These are phyloP conservation scores for Pyracantha coccinea DNA, from an alignment of 331 rosid genomes.

Conservation along the genomic window DNA sequence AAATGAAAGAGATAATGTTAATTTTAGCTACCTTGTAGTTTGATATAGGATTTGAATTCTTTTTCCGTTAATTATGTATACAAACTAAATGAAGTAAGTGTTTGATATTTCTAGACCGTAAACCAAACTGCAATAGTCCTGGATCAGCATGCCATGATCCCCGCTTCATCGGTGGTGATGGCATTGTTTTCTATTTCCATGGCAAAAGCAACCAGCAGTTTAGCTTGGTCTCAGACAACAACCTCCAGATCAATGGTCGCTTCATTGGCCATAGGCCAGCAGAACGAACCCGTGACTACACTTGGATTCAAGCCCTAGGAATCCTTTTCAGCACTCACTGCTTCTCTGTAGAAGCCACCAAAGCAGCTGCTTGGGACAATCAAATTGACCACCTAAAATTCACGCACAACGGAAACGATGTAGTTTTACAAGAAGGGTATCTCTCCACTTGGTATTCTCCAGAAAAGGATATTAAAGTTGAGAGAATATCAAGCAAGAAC, in stretches of 20 bases:
- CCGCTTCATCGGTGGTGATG: conserved; percentile 61
- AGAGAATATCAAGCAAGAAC: conserved; percentile 52
- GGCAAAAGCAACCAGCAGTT: conserved; percentile 52
- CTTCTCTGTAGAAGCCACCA: conserved; percentile 41
- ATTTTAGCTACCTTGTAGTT: background rate
- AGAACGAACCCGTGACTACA: conserved; percentile 45
- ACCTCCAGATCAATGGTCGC: conserved; percentile 55
- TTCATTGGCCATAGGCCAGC: conserved; percentile 55
- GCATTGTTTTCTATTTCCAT: conserved; percentile 66
- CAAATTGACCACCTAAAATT: conserved; percentile 45
- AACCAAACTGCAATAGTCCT: conserved; percentile 54
- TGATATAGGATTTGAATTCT: background rate
- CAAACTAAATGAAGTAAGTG: background rate
- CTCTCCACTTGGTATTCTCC: conserved; percentile 37
- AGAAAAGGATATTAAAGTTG: conserved; percentile 23
- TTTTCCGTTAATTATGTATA: too few species aligned
- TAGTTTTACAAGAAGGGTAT: conserved; percentile 32
- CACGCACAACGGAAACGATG: conserved; percentile 33
- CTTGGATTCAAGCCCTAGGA: conserved; percentile 78
- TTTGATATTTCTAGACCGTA: conserved; percentile 20
- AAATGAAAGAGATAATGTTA: background rate
- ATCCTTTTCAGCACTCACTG: conserved; percentile 31
- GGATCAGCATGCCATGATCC: conserved; percentile 61
- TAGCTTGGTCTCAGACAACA: conserved; percentile 50
- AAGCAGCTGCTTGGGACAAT: conserved; percentile 35